Percentiles rank a stretch among this genome's conserved stretches.
These are phyloP conservation scores for Corymbia maculata DNA, from an alignment of 345 rosid genomes.

Conservation along the genomic window DNA sequence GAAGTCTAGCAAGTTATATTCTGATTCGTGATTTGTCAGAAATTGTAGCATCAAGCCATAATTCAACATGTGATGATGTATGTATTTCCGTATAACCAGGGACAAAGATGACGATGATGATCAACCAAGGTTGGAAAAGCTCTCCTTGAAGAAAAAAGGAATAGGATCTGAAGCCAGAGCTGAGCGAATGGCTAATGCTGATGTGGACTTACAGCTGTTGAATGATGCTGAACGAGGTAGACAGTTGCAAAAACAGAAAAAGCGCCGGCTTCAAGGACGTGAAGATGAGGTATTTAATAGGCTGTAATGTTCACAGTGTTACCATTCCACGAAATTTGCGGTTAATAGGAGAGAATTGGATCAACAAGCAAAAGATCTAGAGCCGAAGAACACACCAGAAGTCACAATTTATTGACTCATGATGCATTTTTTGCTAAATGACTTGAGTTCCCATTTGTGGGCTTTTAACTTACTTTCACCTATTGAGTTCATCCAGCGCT, in stretches of 20 bases:
- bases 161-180: constrained; percentile 89
- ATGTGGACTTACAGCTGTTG: constrained; percentile 69
- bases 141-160: constrained; percentile 81
- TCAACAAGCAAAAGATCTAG: not conserved
- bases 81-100: constrained; percentile 17
- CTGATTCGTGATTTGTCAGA: not conserved
- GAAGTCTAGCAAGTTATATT: not conserved
- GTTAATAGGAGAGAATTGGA: not conserved
- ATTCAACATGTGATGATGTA: not conserved
- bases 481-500: not conserved
- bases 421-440: not conserved
- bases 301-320: not conserved
- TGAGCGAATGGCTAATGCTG: constrained; percentile 64
- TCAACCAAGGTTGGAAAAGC: constrained; percentile 64
- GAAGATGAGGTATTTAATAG: constrained; percentile 64
- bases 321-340: not conserved
- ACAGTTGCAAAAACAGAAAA: constrained; percentile 75
- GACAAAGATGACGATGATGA: constrained; percentile 43
- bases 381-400: not conserved
- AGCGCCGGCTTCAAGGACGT: constrained; percentile 81
- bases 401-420: not conserved
- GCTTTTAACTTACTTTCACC: not conserved
- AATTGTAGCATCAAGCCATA: not conserved
- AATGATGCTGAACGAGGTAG: constrained; percentile 76
- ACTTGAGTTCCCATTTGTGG: not conserved